phyloP scores from a whole-genome alignment of 1,284 basidiomycete species.

The Neonothopanus nambi region DNA sequence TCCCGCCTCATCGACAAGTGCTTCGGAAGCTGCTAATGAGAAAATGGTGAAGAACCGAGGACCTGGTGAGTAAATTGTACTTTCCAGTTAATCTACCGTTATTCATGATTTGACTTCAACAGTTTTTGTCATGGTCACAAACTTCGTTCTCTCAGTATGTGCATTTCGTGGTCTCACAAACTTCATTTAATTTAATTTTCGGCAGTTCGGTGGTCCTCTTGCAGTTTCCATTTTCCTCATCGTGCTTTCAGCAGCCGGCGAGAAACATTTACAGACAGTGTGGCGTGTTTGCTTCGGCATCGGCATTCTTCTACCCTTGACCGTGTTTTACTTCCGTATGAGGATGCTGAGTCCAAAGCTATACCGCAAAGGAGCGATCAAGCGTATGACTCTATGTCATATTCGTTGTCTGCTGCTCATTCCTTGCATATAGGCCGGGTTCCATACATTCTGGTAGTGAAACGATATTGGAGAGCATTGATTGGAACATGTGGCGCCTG shows the following conservation, averaged over 20 bases:
- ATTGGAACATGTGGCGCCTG: conserved; percentile 75
- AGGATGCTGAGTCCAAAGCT: conserved; percentile 71
- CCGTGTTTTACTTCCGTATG: conserved; percentile 73
- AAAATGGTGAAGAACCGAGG: conserved; percentile 61
- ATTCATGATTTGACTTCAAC: neutral
- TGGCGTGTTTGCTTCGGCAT: conserved; percentile 81
- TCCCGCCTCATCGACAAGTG: conserved; percentile 54
- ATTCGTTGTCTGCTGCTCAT: neutral
- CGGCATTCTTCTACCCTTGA: conserved; percentile 66
- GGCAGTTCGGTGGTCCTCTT: conserved; percentile 66
- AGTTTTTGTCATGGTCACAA: conserved; percentile 78
- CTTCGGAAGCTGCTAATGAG: conserved; percentile 74
- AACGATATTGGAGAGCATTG: conserved; percentile 68
- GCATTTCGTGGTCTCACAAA: neutral
- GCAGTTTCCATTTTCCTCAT: conserved; percentile 74
- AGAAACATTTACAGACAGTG: conserved; percentile 64
- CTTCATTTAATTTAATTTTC: conserved; percentile 3
- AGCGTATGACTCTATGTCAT: neutral
- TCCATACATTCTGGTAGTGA: conserved; percentile 63
- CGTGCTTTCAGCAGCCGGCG: conserved; percentile 66
- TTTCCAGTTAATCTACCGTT: neutral
- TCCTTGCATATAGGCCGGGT: conserved; percentile 43
- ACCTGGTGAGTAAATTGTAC: conserved; percentile 41
- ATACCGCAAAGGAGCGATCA: conserved; percentile 46
- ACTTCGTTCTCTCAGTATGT: conserved; percentile 53